These are phyloP conservation scores for Ceratocystis destructans DNA, from an alignment of 2,329 filamentous ascomycete genomes.

Conservation along the genomic window DNA sequence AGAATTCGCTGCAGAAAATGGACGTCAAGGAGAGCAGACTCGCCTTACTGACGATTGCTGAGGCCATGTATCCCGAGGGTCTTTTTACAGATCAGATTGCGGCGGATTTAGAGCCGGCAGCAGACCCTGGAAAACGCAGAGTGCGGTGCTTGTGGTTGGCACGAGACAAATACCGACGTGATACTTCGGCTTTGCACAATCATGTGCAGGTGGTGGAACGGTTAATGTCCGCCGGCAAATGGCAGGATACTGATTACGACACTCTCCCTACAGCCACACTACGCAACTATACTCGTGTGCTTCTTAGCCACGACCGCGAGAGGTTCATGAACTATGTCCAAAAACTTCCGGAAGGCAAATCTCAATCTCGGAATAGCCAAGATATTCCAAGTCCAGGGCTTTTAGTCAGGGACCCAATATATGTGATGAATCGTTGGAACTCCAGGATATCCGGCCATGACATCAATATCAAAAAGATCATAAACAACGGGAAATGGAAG, in stretches of 20 bases:
- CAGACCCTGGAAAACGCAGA: constrained; percentile 21
- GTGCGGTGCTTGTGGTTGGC: constrained; percentile 40
- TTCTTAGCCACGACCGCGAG: constrained; percentile 23
- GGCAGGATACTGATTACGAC: constrained; percentile 41
- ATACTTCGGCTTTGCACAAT: constrained; percentile 38
- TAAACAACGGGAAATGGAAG: neutral
- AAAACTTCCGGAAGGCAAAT: neutral
- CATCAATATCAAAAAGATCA: neutral
- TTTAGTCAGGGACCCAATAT: neutral
- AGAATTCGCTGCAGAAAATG: constrained; percentile 22
- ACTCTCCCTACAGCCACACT: constrained; percentile 21
- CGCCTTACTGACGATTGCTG: constrained; percentile 36
- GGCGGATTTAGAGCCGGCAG: constrained; percentile 23
- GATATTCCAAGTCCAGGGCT: neutral
- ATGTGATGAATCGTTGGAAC: neutral
- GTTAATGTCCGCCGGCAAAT: constrained; percentile 33
- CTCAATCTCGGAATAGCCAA: neutral
- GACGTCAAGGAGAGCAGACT: constrained; percentile 24
- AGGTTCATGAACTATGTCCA: neutral
- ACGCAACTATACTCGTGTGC: constrained; percentile 25
- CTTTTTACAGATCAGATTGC: constrained; percentile 25
- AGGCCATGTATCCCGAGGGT: constrained; percentile 34
- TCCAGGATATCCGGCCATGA: neutral
- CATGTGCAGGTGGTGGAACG: constrained; percentile 41
- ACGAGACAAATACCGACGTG: constrained; percentile 40